These are phyloP conservation scores for Cucurbita argyrosperma DNA, from an alignment of 306 rosid species.

Conservation along the genomic window DNA sequence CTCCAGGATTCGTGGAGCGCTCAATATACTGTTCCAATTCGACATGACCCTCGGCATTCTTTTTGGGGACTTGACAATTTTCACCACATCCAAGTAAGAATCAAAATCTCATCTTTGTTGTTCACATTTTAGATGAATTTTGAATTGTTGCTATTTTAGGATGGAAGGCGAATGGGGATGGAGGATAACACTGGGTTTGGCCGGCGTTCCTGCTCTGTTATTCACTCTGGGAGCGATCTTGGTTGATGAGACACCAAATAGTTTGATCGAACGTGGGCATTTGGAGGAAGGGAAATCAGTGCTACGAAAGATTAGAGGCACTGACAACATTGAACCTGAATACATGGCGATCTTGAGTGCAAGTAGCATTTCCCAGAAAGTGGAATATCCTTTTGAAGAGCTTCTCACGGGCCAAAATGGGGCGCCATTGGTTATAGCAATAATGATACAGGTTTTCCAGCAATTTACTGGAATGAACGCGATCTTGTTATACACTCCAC, in stretches of 20 bases:
- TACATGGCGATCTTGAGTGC: background rate
- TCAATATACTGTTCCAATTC: constrained; percentile 61
- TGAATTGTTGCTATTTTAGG: too few relatives aligned
- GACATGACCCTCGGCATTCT: constrained; percentile 72
- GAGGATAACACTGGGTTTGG: background rate
- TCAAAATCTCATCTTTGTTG: too few relatives aligned
- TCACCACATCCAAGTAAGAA: constrained; percentile 23
- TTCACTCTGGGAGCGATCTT: background rate
- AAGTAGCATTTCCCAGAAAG: background rate
- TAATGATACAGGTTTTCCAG: background rate
- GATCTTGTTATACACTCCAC: background rate
- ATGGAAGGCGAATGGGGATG: background rate
- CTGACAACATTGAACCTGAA: background rate
- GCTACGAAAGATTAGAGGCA: background rate
- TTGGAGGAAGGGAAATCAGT: background rate
- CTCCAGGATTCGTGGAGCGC: constrained; percentile 68
- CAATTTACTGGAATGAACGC: background rate
- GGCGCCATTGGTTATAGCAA: background rate
- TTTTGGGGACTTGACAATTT: constrained; percentile 50
- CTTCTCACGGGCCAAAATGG: background rate
- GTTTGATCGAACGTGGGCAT: background rate
- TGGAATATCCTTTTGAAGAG: background rate
- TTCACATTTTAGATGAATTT: too few relatives aligned
- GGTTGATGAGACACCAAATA: background rate
- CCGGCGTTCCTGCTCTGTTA: background rate